These are phyloP conservation scores for Aegilops bicornis DNA, from an alignment of 176 grass and related monocot genomes.

Conservation along the genomic window DNA sequence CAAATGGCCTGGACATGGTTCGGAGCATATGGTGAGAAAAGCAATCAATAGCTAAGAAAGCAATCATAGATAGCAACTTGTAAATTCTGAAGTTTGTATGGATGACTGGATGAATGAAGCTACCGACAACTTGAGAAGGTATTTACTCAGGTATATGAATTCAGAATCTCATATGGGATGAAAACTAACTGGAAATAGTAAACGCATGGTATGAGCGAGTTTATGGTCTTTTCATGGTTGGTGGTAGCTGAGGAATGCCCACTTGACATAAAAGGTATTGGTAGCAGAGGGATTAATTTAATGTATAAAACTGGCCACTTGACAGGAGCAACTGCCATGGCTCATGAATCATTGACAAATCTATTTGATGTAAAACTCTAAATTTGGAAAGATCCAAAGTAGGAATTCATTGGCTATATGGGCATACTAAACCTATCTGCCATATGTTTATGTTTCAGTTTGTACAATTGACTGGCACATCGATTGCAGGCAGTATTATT, in stretches of 20 bases:
- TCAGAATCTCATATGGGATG: neutral
- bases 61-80: neutral
- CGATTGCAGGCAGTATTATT: too few species aligned
- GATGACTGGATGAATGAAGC: neutral
- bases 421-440: too few species aligned
- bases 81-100: neutral
- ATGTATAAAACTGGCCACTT: neutral
- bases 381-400: neutral
- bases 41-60: conserved; percentile 10
- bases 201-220: neutral
- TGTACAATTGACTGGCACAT: too few species aligned
- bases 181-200: neutral
- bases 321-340: neutral
- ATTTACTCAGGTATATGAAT: neutral
- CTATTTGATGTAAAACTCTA: neutral
- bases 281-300: neutral
- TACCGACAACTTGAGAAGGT: neutral
- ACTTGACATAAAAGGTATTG: neutral
- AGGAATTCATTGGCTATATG: neutral
- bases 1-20: conserved; percentile 64
- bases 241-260: neutral
- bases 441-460: too few species aligned
- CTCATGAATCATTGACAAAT: neutral
- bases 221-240: neutral
- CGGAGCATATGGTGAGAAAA: conserved; percentile 15